Base-by-base conservation (phyloP, 1,284 basidiomycete species). In the Bjerkandera adusta region DNA sequence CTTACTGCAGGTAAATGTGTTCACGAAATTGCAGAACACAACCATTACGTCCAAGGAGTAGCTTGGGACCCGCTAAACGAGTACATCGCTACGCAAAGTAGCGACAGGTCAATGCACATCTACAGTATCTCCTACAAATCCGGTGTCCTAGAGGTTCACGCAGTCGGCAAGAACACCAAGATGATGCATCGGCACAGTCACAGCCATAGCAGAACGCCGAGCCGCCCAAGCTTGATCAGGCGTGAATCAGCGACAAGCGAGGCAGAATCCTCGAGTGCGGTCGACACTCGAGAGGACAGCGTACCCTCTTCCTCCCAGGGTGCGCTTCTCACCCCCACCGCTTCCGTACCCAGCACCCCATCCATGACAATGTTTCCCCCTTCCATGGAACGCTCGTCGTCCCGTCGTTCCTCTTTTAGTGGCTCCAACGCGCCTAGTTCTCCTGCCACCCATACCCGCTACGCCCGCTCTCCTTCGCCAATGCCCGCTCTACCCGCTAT, bases 61-160 rank as follows among this genome's bases (percentile, higher is more conserved):
- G 89, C 92, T 1, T 97, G 95, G 94, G 94, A 97, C 56, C 94
- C 94, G 1, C 68, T 96, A 56, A 93, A 95, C 63, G 90, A 95
- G 64, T 97, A 89, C 62, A 89, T 97, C 54, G 93, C 94, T 2
- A 97, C 94, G 0, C 95, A 97, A 64, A 92, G 89, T 65, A 92
- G 87, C 58, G 93, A 97, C 67, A 79, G 94, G 29, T 85, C 89
- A 8, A 92, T 97, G 76, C 89, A 93, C 60, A 83, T 96, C 53
- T 92, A 94, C 66, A 81, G 78, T 49, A 84, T 95, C 54, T 79
- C 79, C 8, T 81, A 80, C 50, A 88, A 88, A 56, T 79, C 85
- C 39, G 87, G 88, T n/a, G 67, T 72, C 5, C 83, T 94, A 50
- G 92, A 94, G 57, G 85, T 89, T 2, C 91, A 95, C 58, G 83